Evolutionary conservation across 345 rosid species (phyloP).

Genomic region (Bruguiera gymnorhiza): DNA sequence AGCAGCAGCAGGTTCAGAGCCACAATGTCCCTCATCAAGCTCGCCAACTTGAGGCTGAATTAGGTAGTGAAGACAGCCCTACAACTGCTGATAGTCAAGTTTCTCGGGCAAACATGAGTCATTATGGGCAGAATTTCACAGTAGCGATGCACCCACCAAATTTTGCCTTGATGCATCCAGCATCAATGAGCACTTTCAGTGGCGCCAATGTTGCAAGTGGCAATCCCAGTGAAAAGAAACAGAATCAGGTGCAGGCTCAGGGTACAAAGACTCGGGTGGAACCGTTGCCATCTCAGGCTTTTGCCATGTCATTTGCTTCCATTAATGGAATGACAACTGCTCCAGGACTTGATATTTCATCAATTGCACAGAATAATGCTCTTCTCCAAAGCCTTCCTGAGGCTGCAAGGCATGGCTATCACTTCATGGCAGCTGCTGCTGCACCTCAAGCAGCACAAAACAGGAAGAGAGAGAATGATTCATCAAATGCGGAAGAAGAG

Average conservation of each 20-base stretch:
- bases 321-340: slow-evolving; percentile 51
- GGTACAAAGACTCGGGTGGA: slow-evolving; percentile 62
- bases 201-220: slow-evolving; percentile 40
- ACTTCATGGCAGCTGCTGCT: slow-evolving; percentile 54
- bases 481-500: slow-evolving; percentile 52
- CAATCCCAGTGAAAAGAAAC: slow-evolving; percentile 67
- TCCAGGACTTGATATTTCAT: slow-evolving; percentile 64
- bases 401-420: slow-evolving; percentile 61
- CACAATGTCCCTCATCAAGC: slow-evolving; percentile 56
- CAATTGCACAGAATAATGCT: slow-evolving; percentile 70
- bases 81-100: slow-evolving; percentile 73
- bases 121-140: slow-evolving; percentile 62
- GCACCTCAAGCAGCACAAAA: slow-evolving; percentile 70
- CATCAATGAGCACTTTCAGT: slow-evolving; percentile 32
- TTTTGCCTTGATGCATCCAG: slow-evolving; percentile 60
- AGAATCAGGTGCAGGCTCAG: slow-evolving; percentile 41
- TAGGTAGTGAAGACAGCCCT: slow-evolving; percentile 74
- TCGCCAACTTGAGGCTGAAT: slow-evolving; percentile 55
- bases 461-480: slow-evolving; percentile 56
- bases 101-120: slow-evolving; percentile 52
- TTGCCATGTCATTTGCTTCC: slow-evolving; percentile 82
- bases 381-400: slow-evolving; percentile 74
- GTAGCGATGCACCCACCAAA: slow-evolving; percentile 58
- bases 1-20: slow-evolving; percentile 55
- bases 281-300: slow-evolving; percentile 57